Evolutionary conservation across 2,329 filamentous ascomycete species (phyloP), one percentile per base, ranked within the genome.

Genomic region (Cladosporium sp.): DNA sequence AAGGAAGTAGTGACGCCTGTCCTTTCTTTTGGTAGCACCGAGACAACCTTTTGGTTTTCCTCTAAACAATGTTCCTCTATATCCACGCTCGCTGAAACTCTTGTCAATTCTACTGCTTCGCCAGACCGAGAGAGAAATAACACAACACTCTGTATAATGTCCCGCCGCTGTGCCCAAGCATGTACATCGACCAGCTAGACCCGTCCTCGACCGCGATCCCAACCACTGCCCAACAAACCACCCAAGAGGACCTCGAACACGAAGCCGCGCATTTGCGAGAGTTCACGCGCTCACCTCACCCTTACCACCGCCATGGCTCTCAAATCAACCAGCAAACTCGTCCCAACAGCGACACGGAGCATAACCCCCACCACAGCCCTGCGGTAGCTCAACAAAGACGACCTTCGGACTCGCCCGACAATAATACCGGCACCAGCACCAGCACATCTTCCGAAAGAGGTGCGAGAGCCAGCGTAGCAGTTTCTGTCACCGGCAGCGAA

Each of bases 401-500:
- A 70, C 26, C 46, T 65, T 14, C 53, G 16, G 65, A 30, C 28
- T 30, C 48, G 10, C 34, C 14, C 21, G 34, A 58, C 32, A n/a
- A 10, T 16, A 36, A 39, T 16, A 25, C n/a, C 21, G 28, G 28
- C 28, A n/a, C 30, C 23, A 21, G 30, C 48, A 32, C 48, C 32
- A 53, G 48, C 16, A 39, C 60, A 5, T 16, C 25, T 16, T 39
- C 49, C 34, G 60, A 63, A 26, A 43, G 11, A 36, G 18, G 18
- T 18, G 43, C 32, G 11, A 53, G 23, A 5, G 28, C 23, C 30
- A 30, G 34, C 16, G 32, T 46, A 11, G 54, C 63, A 23, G 30
- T 54, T 5, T 65, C 63, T 32, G 56, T 54, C 21, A 34, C 57
- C 1, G 58, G 57, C 58, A 97, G 92, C 76, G 93, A 97, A 71